phyloP scores from a whole-genome alignment of 495 filamentous ascomycete species.

The Talaromyces ruber region DNA sequence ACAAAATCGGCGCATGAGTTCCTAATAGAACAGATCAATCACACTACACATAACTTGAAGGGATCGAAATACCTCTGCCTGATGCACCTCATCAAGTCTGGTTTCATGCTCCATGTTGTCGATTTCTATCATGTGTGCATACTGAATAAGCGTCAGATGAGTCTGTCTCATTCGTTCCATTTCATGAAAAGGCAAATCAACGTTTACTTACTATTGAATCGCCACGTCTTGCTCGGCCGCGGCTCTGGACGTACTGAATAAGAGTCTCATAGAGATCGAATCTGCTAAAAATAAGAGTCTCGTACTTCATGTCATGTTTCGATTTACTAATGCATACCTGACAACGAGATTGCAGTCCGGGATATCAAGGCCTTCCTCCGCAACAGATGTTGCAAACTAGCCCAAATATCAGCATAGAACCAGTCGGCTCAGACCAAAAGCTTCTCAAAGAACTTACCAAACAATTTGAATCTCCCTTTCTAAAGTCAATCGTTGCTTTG shows the following conservation, averaged over 20 bases:
- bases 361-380: conserved; percentile 93
- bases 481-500: conserved; percentile 65
- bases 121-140: conserved; percentile 73
- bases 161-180: neutral
- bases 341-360: conserved; percentile 91
- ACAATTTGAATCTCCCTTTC: conserved; percentile 76
- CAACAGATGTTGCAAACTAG: conserved; percentile 77
- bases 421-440: neutral
- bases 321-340: conserved; percentile 23
- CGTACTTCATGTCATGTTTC: neutral
- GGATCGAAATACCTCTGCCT: conserved; percentile 29
- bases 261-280: conserved; percentile 88
- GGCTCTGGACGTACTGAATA: conserved; percentile 93
- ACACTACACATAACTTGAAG: conserved; percentile 5
- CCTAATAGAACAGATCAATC: conserved; percentile 10
- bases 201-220: conserved; percentile 45
- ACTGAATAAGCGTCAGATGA: conserved; percentile 25
- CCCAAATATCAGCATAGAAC: conserved; percentile 7
- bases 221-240: conserved; percentile 73
- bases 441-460: conserved; percentile 32
- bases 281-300: conserved; percentile 18
- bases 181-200: neutral
- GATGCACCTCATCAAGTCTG: conserved; percentile 47
- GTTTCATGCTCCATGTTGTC: conserved; percentile 52
- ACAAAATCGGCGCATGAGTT: conserved; percentile 66